A percentile compares a stretch with the other conserved stretches of the same genome.
Evolutionary conservation across 345 rosid genomes (phyloP).

Genomic region (Moringa oleifera): DNA sequence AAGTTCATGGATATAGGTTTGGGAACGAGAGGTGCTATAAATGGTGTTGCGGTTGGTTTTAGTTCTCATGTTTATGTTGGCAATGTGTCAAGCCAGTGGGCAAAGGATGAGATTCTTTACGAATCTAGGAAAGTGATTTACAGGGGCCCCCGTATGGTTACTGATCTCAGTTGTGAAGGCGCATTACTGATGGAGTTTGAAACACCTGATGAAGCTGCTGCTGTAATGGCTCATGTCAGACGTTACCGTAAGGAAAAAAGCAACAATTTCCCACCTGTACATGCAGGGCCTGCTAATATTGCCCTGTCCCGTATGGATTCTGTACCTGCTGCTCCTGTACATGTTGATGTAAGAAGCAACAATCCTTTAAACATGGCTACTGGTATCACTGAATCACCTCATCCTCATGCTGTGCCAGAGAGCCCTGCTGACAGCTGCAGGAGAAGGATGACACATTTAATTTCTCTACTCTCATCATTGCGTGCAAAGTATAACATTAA

Average conservation of each 20-base stretch:
- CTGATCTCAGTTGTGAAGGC: slow-evolving; percentile 71
- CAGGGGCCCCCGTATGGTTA: slow-evolving; percentile 72
- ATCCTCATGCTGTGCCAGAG: slow-evolving; percentile 28
- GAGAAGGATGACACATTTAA: slow-evolving; percentile 42
- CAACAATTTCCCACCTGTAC: slow-evolving; percentile 33
- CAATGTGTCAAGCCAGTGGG: slow-evolving; percentile 75
- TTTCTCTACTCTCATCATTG: slow-evolving; percentile 39
- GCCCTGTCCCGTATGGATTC: slow-evolving; percentile 60
- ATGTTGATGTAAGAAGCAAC: slow-evolving; percentile 34
- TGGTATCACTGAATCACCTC: slow-evolving; percentile 35
- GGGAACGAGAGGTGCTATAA: slow-evolving; percentile 71
- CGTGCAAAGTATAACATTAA: slow-evolving; percentile 34
- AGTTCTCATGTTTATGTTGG: slow-evolving; percentile 78
- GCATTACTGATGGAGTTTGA: slow-evolving; percentile 90
- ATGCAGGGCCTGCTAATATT: slow-evolving; percentile 36
- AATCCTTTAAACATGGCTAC: slow-evolving; percentile 36
- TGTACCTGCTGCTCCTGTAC: slow-evolving; percentile 26
- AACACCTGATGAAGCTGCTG: slow-evolving; percentile 84
- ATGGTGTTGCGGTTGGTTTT: slow-evolving; percentile 78
- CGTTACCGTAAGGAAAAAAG: slow-evolving; percentile 55
- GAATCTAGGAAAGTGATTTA: slow-evolving; percentile 81
- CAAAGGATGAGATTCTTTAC: slow-evolving; percentile 74
- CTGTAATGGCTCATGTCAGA: slow-evolving; percentile 85
- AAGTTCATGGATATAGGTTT: slow-evolving; percentile 87
- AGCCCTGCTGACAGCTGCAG: slow-evolving; percentile 45